Evolutionary conservation across 2,329 filamentous ascomycete genomes (phyloP).

Genomic region (Trichocomaceae sp.): DNA sequence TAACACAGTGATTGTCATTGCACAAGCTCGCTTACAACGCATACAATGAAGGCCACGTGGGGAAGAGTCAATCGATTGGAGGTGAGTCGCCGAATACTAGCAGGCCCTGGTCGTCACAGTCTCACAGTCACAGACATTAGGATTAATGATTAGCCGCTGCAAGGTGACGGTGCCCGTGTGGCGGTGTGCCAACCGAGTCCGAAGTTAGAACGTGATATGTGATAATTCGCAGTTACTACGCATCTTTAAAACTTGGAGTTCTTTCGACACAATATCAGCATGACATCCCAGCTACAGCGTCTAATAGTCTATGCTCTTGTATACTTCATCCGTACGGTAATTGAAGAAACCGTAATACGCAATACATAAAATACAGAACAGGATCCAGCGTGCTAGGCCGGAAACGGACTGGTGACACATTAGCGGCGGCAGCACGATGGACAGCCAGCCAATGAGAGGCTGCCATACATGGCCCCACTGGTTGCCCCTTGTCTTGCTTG

Average conservation of each 20-base stretch:
- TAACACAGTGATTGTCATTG: not conserved
- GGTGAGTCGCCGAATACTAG: not conserved
- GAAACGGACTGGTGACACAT: slow-evolving; percentile 4
- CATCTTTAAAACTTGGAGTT: not conserved
- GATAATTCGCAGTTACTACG: too few relatives aligned
- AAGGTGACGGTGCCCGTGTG: not conserved
- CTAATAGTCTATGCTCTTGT: not conserved
- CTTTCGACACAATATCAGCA: not conserved
- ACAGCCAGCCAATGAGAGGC: not conserved
- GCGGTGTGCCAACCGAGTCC: not conserved
- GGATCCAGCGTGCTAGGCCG: not conserved
- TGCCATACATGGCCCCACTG: not conserved
- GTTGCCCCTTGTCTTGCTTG: not conserved
- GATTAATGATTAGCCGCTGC: not conserved
- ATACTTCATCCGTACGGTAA: not conserved
- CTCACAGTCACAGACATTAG: too few relatives aligned
- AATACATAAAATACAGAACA: not conserved
- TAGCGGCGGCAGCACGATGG: slow-evolving; percentile 2
- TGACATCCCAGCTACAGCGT: not conserved
- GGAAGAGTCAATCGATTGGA: not conserved
- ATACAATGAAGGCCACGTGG: not conserved
- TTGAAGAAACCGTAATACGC: not conserved
- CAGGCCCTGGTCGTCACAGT: too few relatives aligned
- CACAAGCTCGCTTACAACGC: not conserved
- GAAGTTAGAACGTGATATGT: too few relatives aligned